A percentile compares a stretch with the other conserved stretches of the same genome.
Evolutionary conservation across 2,329 filamentous ascomycete species (phyloP).

Genomic region (Apiospora kogelbergensis): DNA sequence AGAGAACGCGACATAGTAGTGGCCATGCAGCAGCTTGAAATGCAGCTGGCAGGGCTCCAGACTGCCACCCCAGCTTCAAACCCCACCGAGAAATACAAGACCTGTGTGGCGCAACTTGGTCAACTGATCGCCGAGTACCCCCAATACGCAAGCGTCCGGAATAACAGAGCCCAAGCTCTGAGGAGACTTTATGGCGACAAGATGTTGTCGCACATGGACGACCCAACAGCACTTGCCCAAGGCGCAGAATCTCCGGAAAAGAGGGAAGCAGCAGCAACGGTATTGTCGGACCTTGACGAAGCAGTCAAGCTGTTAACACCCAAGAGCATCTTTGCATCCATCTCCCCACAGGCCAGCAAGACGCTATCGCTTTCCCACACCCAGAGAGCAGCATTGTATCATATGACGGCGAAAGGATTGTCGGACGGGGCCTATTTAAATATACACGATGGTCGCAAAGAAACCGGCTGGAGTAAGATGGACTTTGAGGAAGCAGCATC

Average conservation of each 20-base stretch:
- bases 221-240: constrained; percentile 41
- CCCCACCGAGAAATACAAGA: constrained; percentile 45
- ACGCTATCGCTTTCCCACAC: constrained; percentile 71
- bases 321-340: constrained; percentile 43
- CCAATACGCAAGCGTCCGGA: constrained; percentile 69
- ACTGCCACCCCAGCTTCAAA: constrained; percentile 34
- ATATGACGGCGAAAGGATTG: constrained; percentile 54
- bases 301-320: constrained; percentile 63
- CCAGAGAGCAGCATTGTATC: constrained; percentile 66
- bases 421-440: constrained; percentile 36
- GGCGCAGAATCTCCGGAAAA: constrained; percentile 38
- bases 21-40: constrained; percentile 55
- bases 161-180: constrained; percentile 71
- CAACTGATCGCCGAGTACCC: constrained; percentile 58
- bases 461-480: constrained; percentile 50
- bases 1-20: constrained; percentile 55
- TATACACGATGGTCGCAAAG: constrained; percentile 39
- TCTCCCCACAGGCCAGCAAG: constrained; percentile 65
- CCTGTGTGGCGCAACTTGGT: constrained; percentile 50
- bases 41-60: constrained; percentile 46
- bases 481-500: constrained; percentile 64
- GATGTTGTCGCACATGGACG: constrained; percentile 46
- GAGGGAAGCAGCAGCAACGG: constrained; percentile 37
- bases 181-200: constrained; percentile 63
- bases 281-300: constrained; percentile 54